Evolutionary conservation across 768 basidiomycete genomes (phyloP).

Genomic region (Tricholoma sp.): DNA sequence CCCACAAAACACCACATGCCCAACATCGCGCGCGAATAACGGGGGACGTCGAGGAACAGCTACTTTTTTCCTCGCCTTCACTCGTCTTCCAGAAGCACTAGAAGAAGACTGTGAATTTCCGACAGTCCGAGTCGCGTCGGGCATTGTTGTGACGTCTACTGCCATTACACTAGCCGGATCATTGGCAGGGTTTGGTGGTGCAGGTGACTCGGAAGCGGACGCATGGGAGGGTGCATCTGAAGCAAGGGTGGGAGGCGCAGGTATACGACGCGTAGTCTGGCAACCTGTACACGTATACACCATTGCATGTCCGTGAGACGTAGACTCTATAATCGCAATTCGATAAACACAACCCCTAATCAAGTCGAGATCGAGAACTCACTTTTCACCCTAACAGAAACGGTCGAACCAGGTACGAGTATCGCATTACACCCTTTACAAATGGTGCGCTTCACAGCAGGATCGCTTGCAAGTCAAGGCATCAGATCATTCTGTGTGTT

Average conservation of each 20-base stretch:
- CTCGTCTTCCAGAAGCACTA: not conserved
- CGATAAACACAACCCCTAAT: not conserved
- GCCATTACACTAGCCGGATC: not conserved
- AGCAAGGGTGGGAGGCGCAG: conserved; percentile 50
- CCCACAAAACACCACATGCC: conserved; percentile 66
- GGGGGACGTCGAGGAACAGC: conserved; percentile 42
- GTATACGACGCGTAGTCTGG: conserved; percentile 54
- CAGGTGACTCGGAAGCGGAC: no score
- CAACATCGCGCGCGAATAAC: conserved; percentile 56
- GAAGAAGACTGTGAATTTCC: not conserved
- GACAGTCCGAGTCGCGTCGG: not conserved
- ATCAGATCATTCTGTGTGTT: not conserved
- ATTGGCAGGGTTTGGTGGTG: not conserved
- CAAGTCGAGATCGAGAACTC: no score
- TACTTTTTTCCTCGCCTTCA: conserved; percentile 13
- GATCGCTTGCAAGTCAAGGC: conserved; percentile 50
- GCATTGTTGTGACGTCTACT: not conserved
- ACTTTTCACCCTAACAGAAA: conserved; percentile 64
- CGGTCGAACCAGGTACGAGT: conserved; percentile 64
- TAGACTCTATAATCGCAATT: conserved; percentile 23
- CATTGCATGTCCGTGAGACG: conserved; percentile 49
- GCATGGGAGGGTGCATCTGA: not conserved
- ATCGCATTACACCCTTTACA: conserved; percentile 65
- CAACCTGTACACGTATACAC: conserved; percentile 58
- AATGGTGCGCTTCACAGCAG: conserved; percentile 73